phyloP scores from a whole-genome alignment of 139 green algal genomes.

The Micractinium conductrix region DNA sequence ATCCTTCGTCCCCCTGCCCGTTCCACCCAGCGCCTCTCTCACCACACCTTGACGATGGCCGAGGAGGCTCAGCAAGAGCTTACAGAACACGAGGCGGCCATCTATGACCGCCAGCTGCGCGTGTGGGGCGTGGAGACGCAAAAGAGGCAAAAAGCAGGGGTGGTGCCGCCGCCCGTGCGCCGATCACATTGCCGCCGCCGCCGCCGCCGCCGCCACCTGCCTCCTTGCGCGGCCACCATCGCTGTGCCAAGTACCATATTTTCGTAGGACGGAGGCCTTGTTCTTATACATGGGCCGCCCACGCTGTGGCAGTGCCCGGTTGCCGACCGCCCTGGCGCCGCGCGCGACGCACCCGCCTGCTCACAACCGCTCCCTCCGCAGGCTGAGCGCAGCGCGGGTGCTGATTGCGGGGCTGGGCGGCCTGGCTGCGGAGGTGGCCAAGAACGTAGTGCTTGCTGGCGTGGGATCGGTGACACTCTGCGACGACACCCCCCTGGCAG shows the following conservation, averaged over 20 bases:
- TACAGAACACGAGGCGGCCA: conserved; percentile 69
- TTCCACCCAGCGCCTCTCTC: background rate
- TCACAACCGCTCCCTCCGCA: no score
- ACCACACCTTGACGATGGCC: background rate
- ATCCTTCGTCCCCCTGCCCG: background rate
- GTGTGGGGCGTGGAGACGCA: conserved; percentile 93
- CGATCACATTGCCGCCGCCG: background rate
- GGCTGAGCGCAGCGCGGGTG: conserved; percentile 68
- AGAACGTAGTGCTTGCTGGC: conserved; percentile 92
- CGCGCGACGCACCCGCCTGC: no score
- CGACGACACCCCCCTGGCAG: conserved; percentile 59
- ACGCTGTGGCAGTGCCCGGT: no score
- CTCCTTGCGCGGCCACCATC: background rate
- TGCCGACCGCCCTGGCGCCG: no score
- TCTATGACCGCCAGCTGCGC: conserved; percentile 91
- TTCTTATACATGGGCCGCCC: no score
- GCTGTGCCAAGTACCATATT: no score
- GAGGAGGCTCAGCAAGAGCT: conserved; percentile 42
- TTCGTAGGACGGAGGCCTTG: no score
- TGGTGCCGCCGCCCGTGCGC: background rate
- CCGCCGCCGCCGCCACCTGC: background rate
- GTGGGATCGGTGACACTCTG: conserved; percentile 75
- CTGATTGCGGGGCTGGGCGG: conserved; percentile 71
- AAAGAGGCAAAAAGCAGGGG: conserved; percentile 73
- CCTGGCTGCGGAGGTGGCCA: conserved; percentile 82